Conservation (phyloP, 2,329 filamentous ascomycete genomes). For the Alternaria longipes region DNA sequence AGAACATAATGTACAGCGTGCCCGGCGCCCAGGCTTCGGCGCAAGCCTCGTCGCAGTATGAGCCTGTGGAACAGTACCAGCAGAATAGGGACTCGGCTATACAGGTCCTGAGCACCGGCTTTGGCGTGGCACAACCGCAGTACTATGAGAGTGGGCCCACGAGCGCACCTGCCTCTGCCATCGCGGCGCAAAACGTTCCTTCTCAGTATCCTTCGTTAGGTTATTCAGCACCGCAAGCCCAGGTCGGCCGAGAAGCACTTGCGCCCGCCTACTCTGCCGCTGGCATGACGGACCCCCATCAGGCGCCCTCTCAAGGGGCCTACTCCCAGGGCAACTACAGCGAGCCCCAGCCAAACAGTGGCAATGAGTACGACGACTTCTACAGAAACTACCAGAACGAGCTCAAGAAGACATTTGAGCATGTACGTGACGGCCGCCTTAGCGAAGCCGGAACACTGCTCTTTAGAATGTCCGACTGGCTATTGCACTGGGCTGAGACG, state of each 20-base stretch:
- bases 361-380: slow-evolving; percentile 69
- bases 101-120: slow-evolving; percentile 75
- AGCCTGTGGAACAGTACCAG: slow-evolving; percentile 78
- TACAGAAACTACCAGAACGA: slow-evolving; percentile 70
- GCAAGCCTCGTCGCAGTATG: slow-evolving; percentile 71
- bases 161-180: slow-evolving; percentile 66
- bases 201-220: slow-evolving; percentile 66
- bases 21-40: slow-evolving; percentile 47
- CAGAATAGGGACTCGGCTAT: slow-evolving; percentile 73
- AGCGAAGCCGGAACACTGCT: slow-evolving; percentile 67
- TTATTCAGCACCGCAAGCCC: slow-evolving; percentile 70
- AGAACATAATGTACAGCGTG: slow-evolving; percentile 83
- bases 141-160: slow-evolving; percentile 72
- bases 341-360: slow-evolving; percentile 50
- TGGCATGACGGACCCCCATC: slow-evolving; percentile 62
- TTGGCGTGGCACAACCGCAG: slow-evolving; percentile 70
- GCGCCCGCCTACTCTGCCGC: slow-evolving; percentile 60
- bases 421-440: slow-evolving; percentile 70
- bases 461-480: slow-evolving; percentile 71
- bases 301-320: slow-evolving; percentile 52
- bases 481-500: slow-evolving; percentile 70
- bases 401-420: slow-evolving; percentile 73
- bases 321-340: slow-evolving; percentile 46
- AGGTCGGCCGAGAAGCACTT: slow-evolving; percentile 61
- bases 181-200: slow-evolving; percentile 70